phyloP scores from a whole-genome alignment of 1,139 yeast species.

The Candida tunisiensis region DNA sequence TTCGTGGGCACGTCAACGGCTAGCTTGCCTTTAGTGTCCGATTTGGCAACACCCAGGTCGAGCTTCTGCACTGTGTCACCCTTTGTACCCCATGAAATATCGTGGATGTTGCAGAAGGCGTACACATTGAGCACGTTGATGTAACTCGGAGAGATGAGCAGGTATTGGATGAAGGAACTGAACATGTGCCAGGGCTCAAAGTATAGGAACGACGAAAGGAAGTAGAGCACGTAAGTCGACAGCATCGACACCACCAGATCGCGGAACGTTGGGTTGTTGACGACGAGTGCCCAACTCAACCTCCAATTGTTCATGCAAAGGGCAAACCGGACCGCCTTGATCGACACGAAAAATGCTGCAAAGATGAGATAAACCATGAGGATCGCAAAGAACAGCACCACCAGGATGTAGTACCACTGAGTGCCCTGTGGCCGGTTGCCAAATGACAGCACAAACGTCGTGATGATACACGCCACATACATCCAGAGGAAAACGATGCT shows the following conservation, averaged over 20 bases:
- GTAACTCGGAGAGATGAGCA: conserved; percentile 58
- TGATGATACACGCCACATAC: conserved; percentile 72
- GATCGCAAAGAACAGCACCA: conserved; percentile 77
- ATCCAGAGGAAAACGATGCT: conserved; percentile 81
- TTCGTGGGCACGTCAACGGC: conserved; percentile 55
- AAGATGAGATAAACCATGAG: conserved; percentile 86
- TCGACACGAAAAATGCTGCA: conserved; percentile 74
- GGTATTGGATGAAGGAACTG: conserved; percentile 55
- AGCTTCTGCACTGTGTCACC: conserved; percentile 42
- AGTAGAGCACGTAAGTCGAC: conserved; percentile 71
- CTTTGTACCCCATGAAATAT: conserved; percentile 80
- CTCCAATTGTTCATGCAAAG: conserved; percentile 21
- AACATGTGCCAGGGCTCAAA: conserved; percentile 71
- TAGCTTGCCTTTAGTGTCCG: conserved; percentile 34
- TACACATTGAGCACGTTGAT: conserved; percentile 66
- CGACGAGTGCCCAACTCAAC: no score
- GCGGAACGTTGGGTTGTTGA: conserved; percentile 51
- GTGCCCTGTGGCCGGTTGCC: conserved; percentile 96
- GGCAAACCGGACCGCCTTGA: conserved; percentile 41
- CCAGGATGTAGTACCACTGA: conserved; percentile 61
- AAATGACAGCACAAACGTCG: conserved; percentile 80
- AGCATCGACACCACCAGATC: conserved; percentile 76
- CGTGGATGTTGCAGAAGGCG: conserved; percentile 76
- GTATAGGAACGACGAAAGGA: conserved; percentile 56
- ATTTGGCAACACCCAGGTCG: conserved; percentile 57